Base-by-base conservation (phyloP, 805 yeast genomes). In the Saccharomyces eubayanus region DNA sequence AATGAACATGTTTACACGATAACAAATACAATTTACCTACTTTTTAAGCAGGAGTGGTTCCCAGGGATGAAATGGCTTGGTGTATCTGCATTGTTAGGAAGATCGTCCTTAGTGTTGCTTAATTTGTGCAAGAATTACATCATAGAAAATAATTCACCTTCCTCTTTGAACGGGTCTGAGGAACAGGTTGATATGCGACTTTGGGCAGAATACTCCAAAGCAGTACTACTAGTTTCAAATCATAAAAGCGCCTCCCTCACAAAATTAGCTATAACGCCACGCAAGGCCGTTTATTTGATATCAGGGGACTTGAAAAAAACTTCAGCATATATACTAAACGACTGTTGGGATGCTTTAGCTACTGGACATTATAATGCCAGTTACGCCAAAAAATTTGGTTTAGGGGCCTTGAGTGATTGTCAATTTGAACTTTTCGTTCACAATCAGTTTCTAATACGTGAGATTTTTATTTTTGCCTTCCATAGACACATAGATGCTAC, bases 31-130 rank as follows among this genome's bases (percentile, higher is more conserved):
- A 74, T 81, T 16, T 77, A 79, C 59, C 66, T 77, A 29, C 68
- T 84, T 55, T 66, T 82, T 52, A 78, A 76, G 57, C 77, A 83
- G 31, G 76, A 74, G 51, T 82, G 79, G 63, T 86, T 79, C 72
- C 92, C 92, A 2, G 76, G 77, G 47, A 78, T 76, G 30, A 83
- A 81, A 60, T 89, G 96, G 96, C 68, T 88, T 6, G 84, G 94
- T 0, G 68, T 87, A 27, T 77, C 81, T 55, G 78, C 87, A 0
- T 58, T 83, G 56, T 69, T 83, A 21, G 74, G 79, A 31, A 84
- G 84, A 57, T 79, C 83, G 28, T 64, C 83, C 48, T 72, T 83
- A 52, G 73, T 77, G 45, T 70, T 82, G 2, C 70, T 85, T 55
- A 84, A 78, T 59, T 69, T 84, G 59, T 65, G 82, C 45, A 73